Conservation (phyloP, 331 rosid genomes). For the Saraca asoca region DNA sequence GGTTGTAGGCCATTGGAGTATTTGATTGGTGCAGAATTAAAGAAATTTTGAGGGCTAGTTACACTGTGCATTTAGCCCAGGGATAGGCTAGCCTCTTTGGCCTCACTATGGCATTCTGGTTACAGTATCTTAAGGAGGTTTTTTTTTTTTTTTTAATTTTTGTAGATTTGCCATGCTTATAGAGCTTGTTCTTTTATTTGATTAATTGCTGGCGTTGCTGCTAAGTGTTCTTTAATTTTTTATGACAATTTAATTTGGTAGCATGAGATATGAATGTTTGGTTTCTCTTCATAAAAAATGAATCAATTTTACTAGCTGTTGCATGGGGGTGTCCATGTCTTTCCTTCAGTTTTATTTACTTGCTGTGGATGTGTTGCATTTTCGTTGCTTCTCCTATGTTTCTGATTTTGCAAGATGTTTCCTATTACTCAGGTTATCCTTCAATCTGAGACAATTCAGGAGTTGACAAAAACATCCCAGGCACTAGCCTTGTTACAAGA, state of each 20-base stretch:
- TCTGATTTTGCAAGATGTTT: conserved; percentile 18
- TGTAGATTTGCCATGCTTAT: too few relatives aligned
- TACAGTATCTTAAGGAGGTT: not conserved
- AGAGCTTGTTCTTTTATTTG: too few relatives aligned
- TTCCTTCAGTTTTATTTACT: not conserved
- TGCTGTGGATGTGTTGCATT: not conserved
- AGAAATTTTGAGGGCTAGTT: not conserved
- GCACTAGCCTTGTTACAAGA: conserved; percentile 64
- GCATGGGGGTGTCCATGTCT: too few relatives aligned
- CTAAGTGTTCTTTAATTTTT: too few relatives aligned
- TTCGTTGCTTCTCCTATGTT: not conserved
- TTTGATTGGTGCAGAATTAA: not conserved
- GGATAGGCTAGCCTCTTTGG: not conserved
- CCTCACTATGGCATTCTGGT: not conserved
- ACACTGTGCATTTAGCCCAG: not conserved
- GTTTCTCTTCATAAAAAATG: too few relatives aligned
- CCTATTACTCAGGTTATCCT: conserved; percentile 69
- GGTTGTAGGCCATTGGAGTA: not conserved
- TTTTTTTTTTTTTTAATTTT: not conserved
- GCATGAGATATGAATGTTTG: not conserved
- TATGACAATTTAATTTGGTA: too few relatives aligned
- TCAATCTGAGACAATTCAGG: conserved; percentile 93
- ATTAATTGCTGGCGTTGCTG: too few relatives aligned
- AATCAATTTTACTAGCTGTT: too few relatives aligned
- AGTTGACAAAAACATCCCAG: conserved; percentile 82